Conservation (phyloP, 148 eudicot species). For the Simmondsia chinensis region DNA sequence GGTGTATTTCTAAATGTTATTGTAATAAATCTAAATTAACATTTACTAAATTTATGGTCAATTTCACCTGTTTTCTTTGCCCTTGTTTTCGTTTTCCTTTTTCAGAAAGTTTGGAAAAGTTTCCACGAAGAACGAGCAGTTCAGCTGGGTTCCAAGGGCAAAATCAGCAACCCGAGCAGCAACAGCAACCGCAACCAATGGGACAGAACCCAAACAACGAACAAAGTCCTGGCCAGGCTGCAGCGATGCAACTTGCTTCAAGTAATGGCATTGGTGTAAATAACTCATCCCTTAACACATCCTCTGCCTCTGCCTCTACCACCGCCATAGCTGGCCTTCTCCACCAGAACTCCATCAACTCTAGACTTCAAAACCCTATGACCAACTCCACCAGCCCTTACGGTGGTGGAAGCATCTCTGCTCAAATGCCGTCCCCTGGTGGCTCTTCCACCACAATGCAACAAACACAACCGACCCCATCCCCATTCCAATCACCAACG, state of each 20-base stretch:
- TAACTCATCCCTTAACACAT: constrained; percentile 39
- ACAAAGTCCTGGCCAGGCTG: constrained; percentile 34
- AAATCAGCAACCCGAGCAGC: constrained; percentile 47
- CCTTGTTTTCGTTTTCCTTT: constrained; percentile 1
- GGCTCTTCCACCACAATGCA: constrained; percentile 48
- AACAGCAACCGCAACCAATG: constrained; percentile 26
- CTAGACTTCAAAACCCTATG: constrained; percentile 58
- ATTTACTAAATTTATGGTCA: too few relatives aligned
- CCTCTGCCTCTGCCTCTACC: constrained; percentile 39
- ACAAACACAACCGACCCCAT: constrained; percentile 44
- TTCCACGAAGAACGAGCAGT: constrained; percentile 64
- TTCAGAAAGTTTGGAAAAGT: constrained; percentile 89
- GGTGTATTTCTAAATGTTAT: too few relatives aligned
- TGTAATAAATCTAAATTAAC: too few relatives aligned
- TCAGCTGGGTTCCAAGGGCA: constrained; percentile 46
- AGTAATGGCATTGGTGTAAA: constrained; percentile 53
- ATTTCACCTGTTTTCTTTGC: neutral
- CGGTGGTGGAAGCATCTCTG: constrained; percentile 43
- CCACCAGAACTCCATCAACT: constrained; percentile 70
- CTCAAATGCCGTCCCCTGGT: constrained; percentile 57
- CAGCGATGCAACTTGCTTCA: constrained; percentile 40
- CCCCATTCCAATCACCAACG: constrained; percentile 51
- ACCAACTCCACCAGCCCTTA: constrained; percentile 38
- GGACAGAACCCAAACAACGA: constrained; percentile 50
- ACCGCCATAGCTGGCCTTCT: constrained; percentile 58